Conservation (phyloP, 805 yeast genomes). For the Candida stauntonica region DNA sequence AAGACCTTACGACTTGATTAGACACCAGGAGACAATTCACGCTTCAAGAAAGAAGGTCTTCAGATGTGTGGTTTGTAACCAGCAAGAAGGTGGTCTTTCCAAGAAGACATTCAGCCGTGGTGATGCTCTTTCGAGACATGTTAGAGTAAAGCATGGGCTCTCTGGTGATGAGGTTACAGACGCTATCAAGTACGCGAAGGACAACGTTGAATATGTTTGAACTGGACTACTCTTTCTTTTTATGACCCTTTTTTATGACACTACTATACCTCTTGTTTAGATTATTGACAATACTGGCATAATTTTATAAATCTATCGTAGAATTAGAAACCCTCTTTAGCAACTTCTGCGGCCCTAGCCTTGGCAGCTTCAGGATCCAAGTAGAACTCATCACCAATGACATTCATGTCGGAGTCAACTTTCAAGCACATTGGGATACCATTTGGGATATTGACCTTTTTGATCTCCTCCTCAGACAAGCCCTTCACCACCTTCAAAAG, state of each 20-base stretch:
- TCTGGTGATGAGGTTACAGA: slow-evolving; percentile 62
- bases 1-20: slow-evolving; percentile 87
- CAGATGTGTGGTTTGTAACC: slow-evolving; percentile 72
- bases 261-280: neutral
- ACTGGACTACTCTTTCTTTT: no score
- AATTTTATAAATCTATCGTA: neutral
- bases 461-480: slow-evolving; percentile 64
- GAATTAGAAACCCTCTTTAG: slow-evolving; percentile 57
- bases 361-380: slow-evolving; percentile 79
- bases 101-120: slow-evolving; percentile 84
- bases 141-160: slow-evolving; percentile 83
- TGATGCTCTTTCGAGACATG: slow-evolving; percentile 92
- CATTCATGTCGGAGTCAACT: slow-evolving; percentile 47
- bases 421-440: slow-evolving; percentile 76
- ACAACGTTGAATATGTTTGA: slow-evolving; percentile 57
- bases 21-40: slow-evolving; percentile 96
- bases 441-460: slow-evolving; percentile 74
- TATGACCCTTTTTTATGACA: slow-evolving; percentile 7
- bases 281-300: slow-evolving; percentile 9
- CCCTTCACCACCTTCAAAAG: slow-evolving; percentile 63
- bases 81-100: slow-evolving; percentile 33
- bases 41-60: slow-evolving; percentile 81
- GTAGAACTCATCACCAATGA: slow-evolving; percentile 55
- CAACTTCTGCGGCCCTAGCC: slow-evolving; percentile 74
- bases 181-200: slow-evolving; percentile 71